Evolutionary conservation across 2,329 filamentous ascomycete species (phyloP).

Genomic region (Trematosphaeria pertusa): DNA sequence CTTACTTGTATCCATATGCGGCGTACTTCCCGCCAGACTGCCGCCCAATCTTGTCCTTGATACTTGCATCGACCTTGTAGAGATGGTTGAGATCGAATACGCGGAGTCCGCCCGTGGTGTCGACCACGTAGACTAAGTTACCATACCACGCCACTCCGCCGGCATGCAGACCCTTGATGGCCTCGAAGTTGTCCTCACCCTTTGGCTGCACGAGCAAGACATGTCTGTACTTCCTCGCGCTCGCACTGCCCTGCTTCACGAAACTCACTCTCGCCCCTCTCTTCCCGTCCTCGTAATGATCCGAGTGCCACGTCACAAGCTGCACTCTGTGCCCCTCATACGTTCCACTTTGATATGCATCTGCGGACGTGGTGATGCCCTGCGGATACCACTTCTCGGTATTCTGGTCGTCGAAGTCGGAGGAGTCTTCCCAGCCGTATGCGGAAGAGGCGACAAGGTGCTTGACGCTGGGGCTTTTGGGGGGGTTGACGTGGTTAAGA

Average conservation of each 20-base stretch:
- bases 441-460: slow-evolving; percentile 14
- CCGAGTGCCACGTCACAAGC: slow-evolving; percentile 21
- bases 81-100: slow-evolving; percentile 19
- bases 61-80: slow-evolving; percentile 12
- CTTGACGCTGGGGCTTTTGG: slow-evolving; percentile 11
- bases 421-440: slow-evolving; percentile 13
- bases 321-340: slow-evolving; percentile 17
- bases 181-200: slow-evolving; percentile 15
- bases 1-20: slow-evolving; percentile 20
- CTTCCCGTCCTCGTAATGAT: slow-evolving; percentile 19
- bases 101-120: slow-evolving; percentile 14
- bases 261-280: slow-evolving; percentile 19
- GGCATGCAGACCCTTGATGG: slow-evolving; percentile 17
- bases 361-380: slow-evolving; percentile 19
- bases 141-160: slow-evolving; percentile 20
- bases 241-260: slow-evolving; percentile 10
- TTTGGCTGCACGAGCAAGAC: slow-evolving; percentile 18
- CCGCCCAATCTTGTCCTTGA: slow-evolving; percentile 14
- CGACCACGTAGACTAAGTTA: slow-evolving; percentile 19
- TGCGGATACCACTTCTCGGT: slow-evolving; percentile 21
- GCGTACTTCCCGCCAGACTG: slow-evolving; percentile 10
- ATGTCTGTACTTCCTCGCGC: slow-evolving; percentile 19
- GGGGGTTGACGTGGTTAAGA: slow-evolving; percentile 17
- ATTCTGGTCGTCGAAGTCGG: slow-evolving; percentile 16
- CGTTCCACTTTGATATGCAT: slow-evolving; percentile 15